These are phyloP conservation scores for Penicillium olsonii DNA, from an alignment of 2,329 filamentous ascomycete species.

Conservation along the genomic window DNA sequence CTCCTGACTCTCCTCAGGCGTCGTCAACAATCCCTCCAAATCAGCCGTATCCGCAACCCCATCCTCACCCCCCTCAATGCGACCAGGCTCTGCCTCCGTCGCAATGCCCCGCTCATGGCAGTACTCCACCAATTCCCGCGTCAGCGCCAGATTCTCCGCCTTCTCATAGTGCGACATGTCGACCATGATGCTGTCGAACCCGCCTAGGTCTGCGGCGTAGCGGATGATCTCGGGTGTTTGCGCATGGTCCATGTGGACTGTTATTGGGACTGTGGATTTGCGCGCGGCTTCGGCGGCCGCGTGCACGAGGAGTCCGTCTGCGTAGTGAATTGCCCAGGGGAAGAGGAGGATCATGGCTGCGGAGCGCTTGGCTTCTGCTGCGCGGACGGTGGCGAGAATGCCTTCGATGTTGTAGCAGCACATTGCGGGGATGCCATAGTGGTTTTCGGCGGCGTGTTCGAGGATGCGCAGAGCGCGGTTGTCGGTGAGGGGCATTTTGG, in stretches of 20 bases:
- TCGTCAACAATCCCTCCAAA: conserved; percentile 65
- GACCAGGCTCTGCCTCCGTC: conserved; percentile 70
- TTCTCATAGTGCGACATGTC: conserved; percentile 75
- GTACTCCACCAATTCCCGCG: conserved; percentile 62
- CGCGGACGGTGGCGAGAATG: conserved; percentile 67
- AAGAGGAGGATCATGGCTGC: conserved; percentile 73
- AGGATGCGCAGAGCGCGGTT: conserved; percentile 61
- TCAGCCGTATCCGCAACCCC: conserved; percentile 69
- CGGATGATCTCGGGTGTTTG: conserved; percentile 65
- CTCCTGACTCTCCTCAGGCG: conserved; percentile 67
- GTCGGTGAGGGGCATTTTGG: conserved; percentile 40
- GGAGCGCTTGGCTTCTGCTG: conserved; percentile 66
- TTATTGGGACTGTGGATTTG: conserved; percentile 60
- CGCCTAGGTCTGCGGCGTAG: conserved; percentile 60
- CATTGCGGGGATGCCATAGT: conserved; percentile 63
- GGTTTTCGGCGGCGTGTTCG: conserved; percentile 55
- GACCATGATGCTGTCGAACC: conserved; percentile 74
- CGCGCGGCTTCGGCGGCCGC: conserved; percentile 59
- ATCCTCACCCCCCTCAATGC: conserved; percentile 74
- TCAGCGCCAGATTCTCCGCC: conserved; percentile 67
- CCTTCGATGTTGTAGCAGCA: conserved; percentile 71
- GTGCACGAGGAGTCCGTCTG: conserved; percentile 57
- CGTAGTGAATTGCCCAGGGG: conserved; percentile 72
- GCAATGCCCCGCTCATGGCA: conserved; percentile 67
- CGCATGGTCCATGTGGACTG: conserved; percentile 67